These are phyloP conservation scores for Puya raimondii DNA, from an alignment of 176 grass and related monocot genomes.

Conservation along the genomic window DNA sequence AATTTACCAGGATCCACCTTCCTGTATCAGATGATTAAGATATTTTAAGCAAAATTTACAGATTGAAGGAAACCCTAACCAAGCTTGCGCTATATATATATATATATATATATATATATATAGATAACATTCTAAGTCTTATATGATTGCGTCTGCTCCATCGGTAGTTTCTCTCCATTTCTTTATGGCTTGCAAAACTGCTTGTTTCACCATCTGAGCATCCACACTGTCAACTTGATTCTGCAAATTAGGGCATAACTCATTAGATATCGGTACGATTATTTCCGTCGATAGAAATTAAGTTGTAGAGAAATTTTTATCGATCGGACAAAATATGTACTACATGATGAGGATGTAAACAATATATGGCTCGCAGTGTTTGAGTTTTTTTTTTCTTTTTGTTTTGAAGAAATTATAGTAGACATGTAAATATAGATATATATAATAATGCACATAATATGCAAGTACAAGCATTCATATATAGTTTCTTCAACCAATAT, in stretches of 20 bases:
- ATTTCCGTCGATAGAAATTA: background rate
- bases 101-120: background rate
- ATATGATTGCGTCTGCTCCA: constrained; percentile 1
- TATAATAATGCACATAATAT: no score
- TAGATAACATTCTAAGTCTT: no score
- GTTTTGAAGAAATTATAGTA: no score
- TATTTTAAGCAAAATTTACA: no score
- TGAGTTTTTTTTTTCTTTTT: no score
- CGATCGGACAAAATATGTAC: background rate
- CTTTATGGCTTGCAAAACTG: constrained; percentile 42
- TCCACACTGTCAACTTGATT: constrained; percentile 38
- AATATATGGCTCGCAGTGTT: no score
- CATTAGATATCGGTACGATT: background rate
- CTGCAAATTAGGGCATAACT: constrained; percentile 9
- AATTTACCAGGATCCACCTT: no score
- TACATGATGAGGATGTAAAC: no score
- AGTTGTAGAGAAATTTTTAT: background rate
- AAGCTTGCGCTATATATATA: constrained; percentile 23
- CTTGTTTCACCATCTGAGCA: constrained; percentile 40
- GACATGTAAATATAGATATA: no score
- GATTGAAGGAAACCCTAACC: background rate
- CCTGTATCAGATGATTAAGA: no score
- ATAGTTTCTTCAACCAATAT: no score
- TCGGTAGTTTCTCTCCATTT: constrained; percentile 25
- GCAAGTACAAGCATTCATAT: no score